Base-by-base conservation (phyloP, 2,329 filamentous ascomycete species). In the Macrophomina pseudophaseolina region DNA sequence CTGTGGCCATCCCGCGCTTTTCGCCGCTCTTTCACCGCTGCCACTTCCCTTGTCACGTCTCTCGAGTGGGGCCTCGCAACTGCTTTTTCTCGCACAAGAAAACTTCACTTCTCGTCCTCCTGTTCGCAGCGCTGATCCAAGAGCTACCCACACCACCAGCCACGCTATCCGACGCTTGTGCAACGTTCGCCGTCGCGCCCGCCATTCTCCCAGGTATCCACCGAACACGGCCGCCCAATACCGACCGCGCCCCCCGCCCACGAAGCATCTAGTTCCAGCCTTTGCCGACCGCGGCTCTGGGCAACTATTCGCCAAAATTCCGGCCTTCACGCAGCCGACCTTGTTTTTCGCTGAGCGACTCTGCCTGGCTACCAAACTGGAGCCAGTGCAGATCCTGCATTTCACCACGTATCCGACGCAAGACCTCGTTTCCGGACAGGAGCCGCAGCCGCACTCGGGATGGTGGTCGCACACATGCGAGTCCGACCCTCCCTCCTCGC, bases 381-480 rank as follows among this genome's bases (percentile, higher is more conserved):
- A 66, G 65, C 59, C 65, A 38, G 51, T 16, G 66, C 66, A 67
- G 53, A 35, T 32, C 59, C 18, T 51, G 16, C 12, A 5, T 7
- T 60, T 67, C 66, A 64, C 46, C 40, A 67, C 66, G 66, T 52
- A 40, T 42, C 48, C 42, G 40, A 38, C 32, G 30, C 49, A 44
- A 58, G 59, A 64, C 33, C 48, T 53, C 42, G 56, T 52, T 35
- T 44, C 58, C 65, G 58, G 56, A 54, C 65, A 66, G 65, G 48
- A 62, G 44, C 66, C 66, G 18, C 66, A 42, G 33, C 59, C 46
- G 54, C 66, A 67, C 66, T 56, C 66, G 28, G 59, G 60, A 69
- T 69, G 68, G 68, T 67, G 56, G 66, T 44, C 40, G 16, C 62
- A 68, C 64, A 68, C 51, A 1, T 68, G 46, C 56, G 60, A 64